These are phyloP conservation scores for Alternaria sp. DNA, from an alignment of 2,329 filamentous ascomycete species.

Conservation along the genomic window DNA sequence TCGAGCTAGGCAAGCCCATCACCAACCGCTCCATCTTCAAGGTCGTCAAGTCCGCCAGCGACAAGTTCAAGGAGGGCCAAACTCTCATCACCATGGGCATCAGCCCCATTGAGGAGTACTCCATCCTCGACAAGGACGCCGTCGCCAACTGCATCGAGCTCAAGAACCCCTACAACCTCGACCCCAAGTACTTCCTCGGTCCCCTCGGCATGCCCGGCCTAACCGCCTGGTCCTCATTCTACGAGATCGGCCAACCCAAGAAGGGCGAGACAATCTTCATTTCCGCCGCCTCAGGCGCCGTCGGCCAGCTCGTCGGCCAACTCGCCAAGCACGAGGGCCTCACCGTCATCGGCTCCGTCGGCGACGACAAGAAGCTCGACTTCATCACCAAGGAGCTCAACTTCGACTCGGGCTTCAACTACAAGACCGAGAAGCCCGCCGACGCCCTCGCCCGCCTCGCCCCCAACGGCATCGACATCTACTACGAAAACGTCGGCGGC, in stretches of 20 bases:
- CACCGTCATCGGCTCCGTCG: constrained; percentile 79
- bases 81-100: constrained; percentile 61
- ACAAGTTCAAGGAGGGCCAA: constrained; percentile 71
- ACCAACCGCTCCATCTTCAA: constrained; percentile 68
- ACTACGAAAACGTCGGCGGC: constrained; percentile 82
- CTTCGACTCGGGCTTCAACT: constrained; percentile 83
- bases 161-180: constrained; percentile 72
- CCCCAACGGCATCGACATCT: constrained; percentile 80
- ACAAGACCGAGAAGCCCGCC: constrained; percentile 77
- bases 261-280: constrained; percentile 84
- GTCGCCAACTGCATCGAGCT: constrained; percentile 60
- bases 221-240: constrained; percentile 76
- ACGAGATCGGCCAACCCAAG: constrained; percentile 76
- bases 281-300: constrained; percentile 78
- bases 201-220: constrained; percentile 79
- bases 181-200: constrained; percentile 73
- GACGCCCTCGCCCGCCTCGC: constrained; percentile 74
- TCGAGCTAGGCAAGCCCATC: constrained; percentile 68
- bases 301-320: constrained; percentile 84
- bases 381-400: constrained; percentile 73
- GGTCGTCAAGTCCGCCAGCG: constrained; percentile 72
- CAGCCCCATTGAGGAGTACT: constrained; percentile 73
- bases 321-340: constrained; percentile 82
- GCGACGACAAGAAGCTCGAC: constrained; percentile 78
- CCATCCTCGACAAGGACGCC: constrained; percentile 59